Evolutionary conservation across 2,329 filamentous ascomycete genomes (phyloP).

Genomic region (Phoma sp.): DNA sequence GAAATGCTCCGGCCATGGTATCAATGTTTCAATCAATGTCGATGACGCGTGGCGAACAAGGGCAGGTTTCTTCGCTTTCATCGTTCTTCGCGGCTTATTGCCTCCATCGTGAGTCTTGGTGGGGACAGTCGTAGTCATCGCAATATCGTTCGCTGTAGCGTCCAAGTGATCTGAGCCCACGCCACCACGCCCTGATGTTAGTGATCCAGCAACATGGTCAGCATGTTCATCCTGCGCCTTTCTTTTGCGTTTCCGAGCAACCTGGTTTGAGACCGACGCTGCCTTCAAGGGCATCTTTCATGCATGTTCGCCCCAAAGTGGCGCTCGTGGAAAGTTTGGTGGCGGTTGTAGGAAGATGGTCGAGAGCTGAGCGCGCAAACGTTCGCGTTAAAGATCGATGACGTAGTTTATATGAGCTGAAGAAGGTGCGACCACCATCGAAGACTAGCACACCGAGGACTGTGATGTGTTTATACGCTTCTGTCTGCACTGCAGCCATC

Average conservation of each 20-base stretch:
- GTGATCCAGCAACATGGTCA: conserved; percentile 12
- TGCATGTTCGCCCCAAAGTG: background rate
- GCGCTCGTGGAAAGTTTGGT: background rate
- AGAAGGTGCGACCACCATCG: background rate
- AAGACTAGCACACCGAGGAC: background rate
- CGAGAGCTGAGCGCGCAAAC: conserved; percentile 6
- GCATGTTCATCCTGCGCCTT: conserved; percentile 36
- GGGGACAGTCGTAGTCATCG: conserved; percentile 56
- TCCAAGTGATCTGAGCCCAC: conserved; percentile 12
- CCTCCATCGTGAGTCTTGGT: conserved; percentile 67
- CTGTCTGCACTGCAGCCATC: background rate
- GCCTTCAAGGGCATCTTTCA: conserved; percentile 45
- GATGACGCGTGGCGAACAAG: conserved; percentile 57
- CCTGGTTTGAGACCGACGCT: conserved; percentile 54
- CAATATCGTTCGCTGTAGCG: conserved; percentile 15
- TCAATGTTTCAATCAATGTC: conserved; percentile 58
- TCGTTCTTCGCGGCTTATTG: conserved; percentile 57
- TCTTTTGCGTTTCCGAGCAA: conserved; percentile 55
- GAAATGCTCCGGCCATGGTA: conserved; percentile 79
- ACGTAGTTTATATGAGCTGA: conserved; percentile 3
- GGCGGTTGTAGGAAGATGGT: conserved; percentile 1
- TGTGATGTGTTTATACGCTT: background rate
- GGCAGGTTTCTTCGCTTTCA: conserved; percentile 51
- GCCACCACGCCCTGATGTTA: conserved; percentile 5
- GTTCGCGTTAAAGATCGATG: conserved; percentile 8